Evolutionary conservation across 179 eudicot species (phyloP), one percentile per base, ranked within the genome.

Genomic region (Nepenthes alata): DNA sequence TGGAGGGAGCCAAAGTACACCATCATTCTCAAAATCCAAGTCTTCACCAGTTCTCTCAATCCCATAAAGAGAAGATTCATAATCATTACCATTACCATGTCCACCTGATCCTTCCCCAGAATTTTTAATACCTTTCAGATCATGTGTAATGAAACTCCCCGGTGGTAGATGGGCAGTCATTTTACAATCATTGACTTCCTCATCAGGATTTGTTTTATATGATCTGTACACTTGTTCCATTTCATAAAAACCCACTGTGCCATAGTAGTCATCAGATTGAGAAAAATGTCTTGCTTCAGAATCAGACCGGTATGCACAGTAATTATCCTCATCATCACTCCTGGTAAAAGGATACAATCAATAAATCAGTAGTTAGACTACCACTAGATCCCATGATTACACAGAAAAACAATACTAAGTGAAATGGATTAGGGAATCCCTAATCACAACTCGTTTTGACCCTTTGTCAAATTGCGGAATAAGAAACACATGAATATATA

Each of bases 21-120:
- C 80, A 71, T 80, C 56, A 63, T 80, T 76, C 70, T 80, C 83
- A 71, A 73, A 80, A 76, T 80, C 83, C 67, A 80, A 57, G 62
- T 68, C 73, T 59, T 76, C 64, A 39, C 71, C 71, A 14, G 60
- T 67, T 56, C 59, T 71, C 66, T 80, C 78, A 44, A 68, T 64
- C 61, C 57, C 81, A 76, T 73, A 77, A 0, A 68, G 57, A 66
- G 81, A 80, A 60, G 64, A 39, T 64, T 76, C 80, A 58, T 64
- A 64, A 57, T 70, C 81, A 53, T 71, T 76, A 57, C 60, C 62
- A 55, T 14, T 73, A 53, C 7, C 74, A 47, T 63, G 73, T 39
- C 48, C 36, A 36, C 64, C 53, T 6, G 72, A 54, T 56, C 58
- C 81, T 72, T 48, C 63, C 52, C n/a, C 65, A 16, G 69, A 59